Evolutionary conservation across 192 early-diverging fungal species (phyloP).

Genomic region (Coemansia sp.): DNA sequence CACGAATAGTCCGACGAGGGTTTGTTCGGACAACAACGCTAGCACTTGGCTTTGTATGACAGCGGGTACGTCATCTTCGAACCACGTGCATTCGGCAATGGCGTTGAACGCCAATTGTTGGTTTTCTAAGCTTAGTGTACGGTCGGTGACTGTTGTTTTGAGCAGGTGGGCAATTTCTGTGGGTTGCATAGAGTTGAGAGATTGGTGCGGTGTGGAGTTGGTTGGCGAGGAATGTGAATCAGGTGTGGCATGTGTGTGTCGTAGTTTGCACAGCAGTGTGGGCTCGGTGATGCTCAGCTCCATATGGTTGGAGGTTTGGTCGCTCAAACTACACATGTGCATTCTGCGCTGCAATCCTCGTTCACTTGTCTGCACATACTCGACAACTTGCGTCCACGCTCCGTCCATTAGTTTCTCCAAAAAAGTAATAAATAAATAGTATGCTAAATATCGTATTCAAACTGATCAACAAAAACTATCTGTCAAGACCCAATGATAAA

Average conservation of each 20-base stretch:
- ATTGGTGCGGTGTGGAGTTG: too few species aligned
- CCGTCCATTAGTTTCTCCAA: background rate
- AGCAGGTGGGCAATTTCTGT: too few species aligned
- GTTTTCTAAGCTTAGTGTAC: slow-evolving; percentile 29
- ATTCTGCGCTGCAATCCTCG: too few species aligned
- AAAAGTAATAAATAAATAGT: background rate
- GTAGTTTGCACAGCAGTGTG: too few species aligned
- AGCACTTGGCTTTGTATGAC: slow-evolving; percentile 33
- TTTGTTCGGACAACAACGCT: slow-evolving; percentile 16
- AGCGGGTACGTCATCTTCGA: slow-evolving; percentile 32
- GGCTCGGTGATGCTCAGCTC: too few species aligned
- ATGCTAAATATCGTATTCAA: slow-evolving; percentile 6
- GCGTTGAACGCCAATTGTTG: slow-evolving; percentile 23
- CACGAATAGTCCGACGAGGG: slow-evolving; percentile 24
- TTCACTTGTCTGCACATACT: slow-evolving; percentile 9
- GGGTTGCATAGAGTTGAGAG: too few species aligned
- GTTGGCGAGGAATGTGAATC: too few species aligned
- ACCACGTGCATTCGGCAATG: slow-evolving; percentile 2
- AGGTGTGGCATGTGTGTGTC: too few species aligned
- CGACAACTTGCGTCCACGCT: slow-evolving; percentile 17
- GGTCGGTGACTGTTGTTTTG: too few species aligned
- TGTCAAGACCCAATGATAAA: background rate
- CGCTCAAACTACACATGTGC: too few species aligned
- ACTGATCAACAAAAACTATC: slow-evolving; percentile 6
- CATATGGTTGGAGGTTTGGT: too few species aligned